Conservation (phyloP, 352 stramenopile species). For the Phytophthora quininea region DNA sequence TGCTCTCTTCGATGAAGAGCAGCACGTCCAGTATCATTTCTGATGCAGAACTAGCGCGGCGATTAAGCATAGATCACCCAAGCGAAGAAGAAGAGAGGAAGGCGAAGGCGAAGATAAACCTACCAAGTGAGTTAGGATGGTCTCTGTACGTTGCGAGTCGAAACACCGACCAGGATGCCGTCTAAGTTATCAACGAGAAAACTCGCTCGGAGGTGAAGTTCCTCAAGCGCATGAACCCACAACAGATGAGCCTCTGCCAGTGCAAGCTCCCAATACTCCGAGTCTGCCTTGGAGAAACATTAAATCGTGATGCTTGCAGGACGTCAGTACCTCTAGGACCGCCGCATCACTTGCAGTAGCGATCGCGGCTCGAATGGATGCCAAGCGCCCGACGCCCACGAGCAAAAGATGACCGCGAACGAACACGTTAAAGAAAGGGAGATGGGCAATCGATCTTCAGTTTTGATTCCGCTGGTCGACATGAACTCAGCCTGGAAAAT, state of each 20-base stretch:
- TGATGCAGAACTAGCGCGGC: conserved; percentile 53
- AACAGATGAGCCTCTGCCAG: too few relatives aligned
- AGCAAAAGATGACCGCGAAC: not conserved
- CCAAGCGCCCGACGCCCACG: not conserved
- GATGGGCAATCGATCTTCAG: conserved; percentile 3
- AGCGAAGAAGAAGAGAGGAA: conserved; percentile 50
- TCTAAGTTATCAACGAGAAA: not conserved
- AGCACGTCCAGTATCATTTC: conserved; percentile 58
- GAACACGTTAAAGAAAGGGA: not conserved
- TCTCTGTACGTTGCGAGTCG: too few relatives aligned
- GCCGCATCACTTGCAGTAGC: not conserved
- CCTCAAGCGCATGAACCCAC: too few relatives aligned
- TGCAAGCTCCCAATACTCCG: too few relatives aligned
- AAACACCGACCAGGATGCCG: not conserved
- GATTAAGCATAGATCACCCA: conserved; percentile 47
- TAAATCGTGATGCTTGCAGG: too few relatives aligned
- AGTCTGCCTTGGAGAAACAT: too few relatives aligned
- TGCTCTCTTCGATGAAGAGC: conserved; percentile 46
- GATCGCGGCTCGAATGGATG: not conserved
- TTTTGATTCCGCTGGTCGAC: conserved; percentile 1
- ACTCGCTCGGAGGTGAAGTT: too few relatives aligned
- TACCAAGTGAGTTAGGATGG: conserved; percentile 19
- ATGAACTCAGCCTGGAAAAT: not conserved
- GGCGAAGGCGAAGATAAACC: conserved; percentile 18
- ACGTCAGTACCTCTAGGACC: too few relatives aligned